Percentiles rank a stretch among this genome's conserved stretches.
phyloP scores from a whole-genome alignment of 179 eudicot species.

The Sideroxylon spinosum region DNA sequence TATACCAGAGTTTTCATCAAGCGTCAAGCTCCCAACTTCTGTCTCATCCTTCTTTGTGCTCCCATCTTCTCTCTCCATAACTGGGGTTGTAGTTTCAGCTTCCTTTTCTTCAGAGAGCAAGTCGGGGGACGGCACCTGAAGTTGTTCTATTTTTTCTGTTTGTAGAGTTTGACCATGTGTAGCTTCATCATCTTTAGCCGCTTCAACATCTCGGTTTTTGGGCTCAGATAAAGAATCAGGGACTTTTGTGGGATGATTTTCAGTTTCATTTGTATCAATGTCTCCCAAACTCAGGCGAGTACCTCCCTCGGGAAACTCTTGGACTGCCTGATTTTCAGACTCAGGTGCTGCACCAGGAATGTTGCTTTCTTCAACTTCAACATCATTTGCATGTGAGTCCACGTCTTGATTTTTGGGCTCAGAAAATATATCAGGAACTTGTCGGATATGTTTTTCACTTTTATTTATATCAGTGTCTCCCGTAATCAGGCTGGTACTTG shows the following conservation, averaged over 20 bases:
- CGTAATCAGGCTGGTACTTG: not conserved
- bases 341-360: too few species aligned
- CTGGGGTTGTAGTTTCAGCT: not conserved
- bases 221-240: too few species aligned
- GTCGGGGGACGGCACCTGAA: conserved; percentile 1
- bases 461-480: not conserved
- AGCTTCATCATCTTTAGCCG: not conserved
- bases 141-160: conserved; percentile 3
- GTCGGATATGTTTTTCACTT: conserved; percentile 4
- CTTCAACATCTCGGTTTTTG: not conserved
- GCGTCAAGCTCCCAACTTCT: not conserved
- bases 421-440: conserved; percentile 15
- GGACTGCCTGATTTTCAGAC: too few species aligned
- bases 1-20: conserved; percentile 4
- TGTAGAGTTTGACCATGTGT: not conserved
- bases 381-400: too few species aligned
- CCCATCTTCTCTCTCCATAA: conserved; percentile 9
- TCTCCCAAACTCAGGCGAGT: too few species aligned
- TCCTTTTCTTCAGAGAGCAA: conserved; percentile 8
- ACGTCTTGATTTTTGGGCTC: not conserved
- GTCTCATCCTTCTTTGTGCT: not conserved
- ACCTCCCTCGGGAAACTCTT: too few species aligned
- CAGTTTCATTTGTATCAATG: too few species aligned
- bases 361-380: too few species aligned
- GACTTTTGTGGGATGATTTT: too few species aligned